phyloP scores from a whole-genome alignment of 2,329 filamentous ascomycete genomes.

The Tolypocladium paradoxum region DNA sequence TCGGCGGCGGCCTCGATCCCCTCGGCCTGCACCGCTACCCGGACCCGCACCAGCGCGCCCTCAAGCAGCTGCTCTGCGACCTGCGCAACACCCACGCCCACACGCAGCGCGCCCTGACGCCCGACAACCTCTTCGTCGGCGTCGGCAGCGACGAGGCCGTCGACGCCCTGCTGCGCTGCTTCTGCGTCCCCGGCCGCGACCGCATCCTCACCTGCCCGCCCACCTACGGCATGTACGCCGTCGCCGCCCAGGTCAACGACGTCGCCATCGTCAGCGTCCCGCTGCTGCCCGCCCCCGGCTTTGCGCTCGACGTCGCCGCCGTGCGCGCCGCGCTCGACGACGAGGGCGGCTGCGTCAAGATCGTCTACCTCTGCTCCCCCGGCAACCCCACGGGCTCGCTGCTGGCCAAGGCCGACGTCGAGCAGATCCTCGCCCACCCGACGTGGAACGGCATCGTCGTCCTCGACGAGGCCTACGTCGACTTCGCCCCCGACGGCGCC shows the following conservation, averaged over 20 bases:
- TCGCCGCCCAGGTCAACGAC: conserved; percentile 92
- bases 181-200: conserved; percentile 79
- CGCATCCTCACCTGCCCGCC: conserved; percentile 91
- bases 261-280: conserved; percentile 79
- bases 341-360: conserved; percentile 54
- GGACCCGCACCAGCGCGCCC: conserved; percentile 80
- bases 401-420: conserved; percentile 65
- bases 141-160: conserved; percentile 96
- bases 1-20: conserved; percentile 51
- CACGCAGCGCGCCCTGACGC: conserved; percentile 60
- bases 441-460: conserved; percentile 94
- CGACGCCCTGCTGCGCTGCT: conserved; percentile 84
- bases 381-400: conserved; percentile 86
- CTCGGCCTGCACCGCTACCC: conserved; percentile 86
- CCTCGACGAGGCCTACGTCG: conserved; percentile 90
- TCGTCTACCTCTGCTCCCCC: conserved; percentile 87
- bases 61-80: conserved; percentile 80
- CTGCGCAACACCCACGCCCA: conserved; percentile 80
- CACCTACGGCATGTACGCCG: conserved; percentile 97
- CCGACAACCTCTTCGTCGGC: conserved; percentile 84
- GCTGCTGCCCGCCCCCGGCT: conserved; percentile 58
- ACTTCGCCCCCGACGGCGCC: conserved; percentile 68
- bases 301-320: conserved; percentile 60
- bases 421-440: conserved; percentile 66
- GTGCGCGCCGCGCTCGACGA: conserved; percentile 55